Base-by-base conservation (phyloP, 1,284 basidiomycete genomes). In the Ustilago esculenta region DNA sequence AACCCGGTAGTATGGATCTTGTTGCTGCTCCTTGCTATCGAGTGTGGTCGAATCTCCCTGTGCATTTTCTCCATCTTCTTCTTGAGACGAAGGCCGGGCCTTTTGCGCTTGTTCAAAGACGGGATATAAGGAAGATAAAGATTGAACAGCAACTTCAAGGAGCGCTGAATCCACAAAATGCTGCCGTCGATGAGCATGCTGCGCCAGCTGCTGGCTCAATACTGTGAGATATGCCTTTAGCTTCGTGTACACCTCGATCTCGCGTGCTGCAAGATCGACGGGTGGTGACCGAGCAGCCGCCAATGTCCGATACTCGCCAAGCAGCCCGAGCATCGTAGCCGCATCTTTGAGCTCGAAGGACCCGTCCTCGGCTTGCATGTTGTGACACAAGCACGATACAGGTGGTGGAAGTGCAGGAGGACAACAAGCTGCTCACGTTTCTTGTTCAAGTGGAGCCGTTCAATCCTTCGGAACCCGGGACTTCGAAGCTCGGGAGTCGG, bases 171-270 rank as follows among this genome's bases (percentile, higher is more conserved):
- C 15, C 0, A 30, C 35, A 17, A 49, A 44, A 2, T 1, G 7
- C 24, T 24, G 17, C 4, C 57, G 41, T 14, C 17, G 18, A 14
- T 24, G 14, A 8, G 27, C 45, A 30, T 60, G 27, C 9, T 24
- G 50, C 6, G 51, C 57, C 20, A 53, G 18, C 9, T 24, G 45
- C 32, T 60, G 57, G 21, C 35, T 42, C 20, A 48, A 20, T 1
- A 12, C 9, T 3, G 45, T 45, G 11, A 60, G 50, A 20, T 53
- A 23, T 1, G 50, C 23, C 27, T 60, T 46, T 39, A 60, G 29
- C 11, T 35, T 14, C 27, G 23, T 15, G 36, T 60, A 60, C 17
- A 21, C 40, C 17, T 44, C 50, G 10, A 49, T 17, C 33, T 49
- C 45, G 34, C 18, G 17, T 18, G 27, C 25, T 9, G 30, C 5